phyloP scores from a whole-genome alignment of 2,329 filamentous ascomycete genomes.

The Davidsoniella australis region DNA sequence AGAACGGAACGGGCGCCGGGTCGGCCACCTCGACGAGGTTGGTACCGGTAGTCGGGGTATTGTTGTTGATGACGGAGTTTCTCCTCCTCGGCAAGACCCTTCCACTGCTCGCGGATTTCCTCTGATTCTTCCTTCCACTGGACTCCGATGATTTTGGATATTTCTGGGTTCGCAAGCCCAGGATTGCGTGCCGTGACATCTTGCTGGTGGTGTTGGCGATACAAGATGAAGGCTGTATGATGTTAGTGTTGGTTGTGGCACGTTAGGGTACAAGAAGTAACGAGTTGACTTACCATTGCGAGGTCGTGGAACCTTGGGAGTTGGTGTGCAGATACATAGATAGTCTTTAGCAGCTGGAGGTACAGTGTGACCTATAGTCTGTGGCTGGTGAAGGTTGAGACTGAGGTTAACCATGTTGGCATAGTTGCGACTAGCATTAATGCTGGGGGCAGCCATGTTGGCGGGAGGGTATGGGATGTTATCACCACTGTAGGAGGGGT shows the following conservation, averaged over 20 bases:
- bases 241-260: neutral
- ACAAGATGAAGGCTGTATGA: constrained; percentile 80
- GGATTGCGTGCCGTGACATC: constrained; percentile 66
- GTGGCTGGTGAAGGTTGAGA: constrained; percentile 21
- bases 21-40: constrained; percentile 52
- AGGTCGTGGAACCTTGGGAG: constrained; percentile 40
- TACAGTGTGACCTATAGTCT: constrained; percentile 11
- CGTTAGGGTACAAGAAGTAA: constrained; percentile 3
- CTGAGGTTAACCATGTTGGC: constrained; percentile 20
- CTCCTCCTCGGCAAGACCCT: constrained; percentile 77
- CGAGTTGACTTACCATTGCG: constrained; percentile 34
- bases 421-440: constrained; percentile 17
- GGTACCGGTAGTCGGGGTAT: constrained; percentile 89
- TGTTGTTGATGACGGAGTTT: constrained; percentile 76
- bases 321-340: constrained; percentile 39
- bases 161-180: constrained; percentile 85
- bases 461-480: neutral
- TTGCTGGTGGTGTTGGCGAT: constrained; percentile 82
- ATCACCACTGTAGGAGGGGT: no score
- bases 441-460: neutral
- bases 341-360: constrained; percentile 19
- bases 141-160: constrained; percentile 91
- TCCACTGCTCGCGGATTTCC: constrained; percentile 71
- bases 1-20: constrained; percentile 11
- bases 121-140: constrained; percentile 70